Base-by-base conservation (phyloP, 352 stramenopile genomes). In the Pythium utonaiense region DNA sequence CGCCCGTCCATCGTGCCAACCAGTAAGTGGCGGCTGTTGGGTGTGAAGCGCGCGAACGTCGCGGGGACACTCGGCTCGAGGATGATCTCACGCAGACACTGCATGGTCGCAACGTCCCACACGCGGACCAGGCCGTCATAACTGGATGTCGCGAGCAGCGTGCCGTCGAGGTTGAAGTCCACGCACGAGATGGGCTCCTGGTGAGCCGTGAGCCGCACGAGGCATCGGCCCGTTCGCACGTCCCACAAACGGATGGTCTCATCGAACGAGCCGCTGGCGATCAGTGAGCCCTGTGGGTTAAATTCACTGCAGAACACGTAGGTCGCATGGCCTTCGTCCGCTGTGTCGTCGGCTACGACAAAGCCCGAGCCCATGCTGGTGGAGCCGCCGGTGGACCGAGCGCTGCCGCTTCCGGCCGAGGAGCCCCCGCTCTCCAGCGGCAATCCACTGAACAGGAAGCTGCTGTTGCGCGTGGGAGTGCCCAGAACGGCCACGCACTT, bases 211-310 rank as follows among this genome's bases (percentile, higher is more conserved):
- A 98, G 75, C n/a, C 82, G 84, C 8, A 77, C 82, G 3, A 99
- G 80, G 50, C 78, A 95, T 27, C 90, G 86, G 9, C 91, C 94
- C 22, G 78, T 95, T 27, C 95, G 86, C 16, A 98, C 82, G 70
- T 99, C 96, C 96, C 96, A 99, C 17, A 99, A 69, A 54, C 97
- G 95, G 40, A 99, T 89, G 8, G 78, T 97, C 70, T 98, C 95
- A 67, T 99, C 96, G 58, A 96, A 98, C 8, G 84, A 97, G 17
- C 84, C 86, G 47, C 81, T 86, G 27, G 77, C 81, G 27, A 99
- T 68, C 31, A 99, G 72, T 68, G 97, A 98, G 17, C 79, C 80
- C 66, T 97, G 89, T 5, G 92, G 93, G 50, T 98, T 98, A 69
- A 99, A 98, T 57, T 88, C 84, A 42, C 88, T 88, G 60, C 83